These are phyloP conservation scores for Polyplosphaeria fusca DNA, from an alignment of 495 filamentous ascomycete species.

Conservation along the genomic window DNA sequence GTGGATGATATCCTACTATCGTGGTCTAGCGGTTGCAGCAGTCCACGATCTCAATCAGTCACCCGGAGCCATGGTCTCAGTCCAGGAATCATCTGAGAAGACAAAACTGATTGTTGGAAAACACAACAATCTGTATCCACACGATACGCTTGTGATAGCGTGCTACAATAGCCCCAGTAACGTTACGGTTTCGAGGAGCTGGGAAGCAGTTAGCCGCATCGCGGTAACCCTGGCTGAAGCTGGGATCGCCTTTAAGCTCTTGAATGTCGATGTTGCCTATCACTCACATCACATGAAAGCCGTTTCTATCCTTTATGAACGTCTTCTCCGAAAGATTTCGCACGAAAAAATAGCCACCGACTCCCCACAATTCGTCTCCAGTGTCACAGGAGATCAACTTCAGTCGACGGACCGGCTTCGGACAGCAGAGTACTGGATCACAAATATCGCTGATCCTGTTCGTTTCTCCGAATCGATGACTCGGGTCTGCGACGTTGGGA, in stretches of 20 bases:
- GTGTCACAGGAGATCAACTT: neutral
- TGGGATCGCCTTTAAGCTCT: neutral
- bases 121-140: neutral
- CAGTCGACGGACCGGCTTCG: neutral
- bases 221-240: neutral
- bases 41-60: neutral
- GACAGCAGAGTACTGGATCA: slow-evolving; percentile 1
- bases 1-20: slow-evolving; percentile 1
- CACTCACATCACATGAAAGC: slow-evolving; percentile 6
- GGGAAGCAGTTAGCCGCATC: neutral
- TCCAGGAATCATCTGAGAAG: neutral
- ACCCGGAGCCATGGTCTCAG: neutral
- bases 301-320: neutral
- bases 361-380: neutral
- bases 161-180: slow-evolving; percentile 12
- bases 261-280: slow-evolving; percentile 11
- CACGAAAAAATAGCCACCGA: neutral
- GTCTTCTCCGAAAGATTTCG: neutral
- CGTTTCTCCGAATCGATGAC: slow-evolving; percentile 52
- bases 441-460: slow-evolving; percentile 30
- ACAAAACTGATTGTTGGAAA: neutral
- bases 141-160: neutral
- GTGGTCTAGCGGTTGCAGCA: neutral
- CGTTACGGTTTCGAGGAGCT: slow-evolving; percentile 9
- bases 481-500: neutral